Percentiles rank a stretch among this genome's conserved stretches.
phyloP scores from a whole-genome alignment of 495 filamentous ascomycete genomes.

The Echria macrotheca region DNA sequence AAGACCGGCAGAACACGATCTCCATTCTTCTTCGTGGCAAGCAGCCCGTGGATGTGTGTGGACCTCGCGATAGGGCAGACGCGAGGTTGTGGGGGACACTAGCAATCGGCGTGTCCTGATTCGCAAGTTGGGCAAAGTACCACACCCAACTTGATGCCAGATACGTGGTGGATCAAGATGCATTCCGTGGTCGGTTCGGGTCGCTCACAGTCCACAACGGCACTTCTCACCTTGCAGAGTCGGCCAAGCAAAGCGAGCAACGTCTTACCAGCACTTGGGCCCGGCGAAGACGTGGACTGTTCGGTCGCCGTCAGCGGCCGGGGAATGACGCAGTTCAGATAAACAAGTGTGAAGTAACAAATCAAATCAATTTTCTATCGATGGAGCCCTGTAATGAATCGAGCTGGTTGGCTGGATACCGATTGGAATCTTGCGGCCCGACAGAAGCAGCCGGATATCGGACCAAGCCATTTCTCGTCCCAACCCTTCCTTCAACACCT shows the following conservation, averaged over 20 bases:
- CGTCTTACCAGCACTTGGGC: not conserved
- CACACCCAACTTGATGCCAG: too few relatives aligned
- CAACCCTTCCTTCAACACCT: too few relatives aligned
- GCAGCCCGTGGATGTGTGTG: not conserved
- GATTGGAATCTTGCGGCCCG: slow-evolving; percentile 12
- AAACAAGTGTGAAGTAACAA: not conserved
- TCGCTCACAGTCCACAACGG: not conserved
- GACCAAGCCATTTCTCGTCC: too few relatives aligned
- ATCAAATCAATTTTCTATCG: not conserved
- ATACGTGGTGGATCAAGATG: slow-evolving; percentile 12
- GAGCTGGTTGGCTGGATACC: too few relatives aligned
- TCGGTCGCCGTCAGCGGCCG: not conserved
- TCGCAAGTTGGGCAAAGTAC: too few relatives aligned
- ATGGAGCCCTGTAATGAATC: too few relatives aligned
- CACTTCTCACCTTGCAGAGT: slow-evolving; percentile 1
- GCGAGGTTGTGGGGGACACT: not conserved
- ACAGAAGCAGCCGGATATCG: too few relatives aligned
- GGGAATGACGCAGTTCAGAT: slow-evolving; percentile 1
- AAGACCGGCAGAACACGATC: not conserved
- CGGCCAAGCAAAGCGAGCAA: not conserved
- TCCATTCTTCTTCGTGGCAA: slow-evolving; percentile 14
- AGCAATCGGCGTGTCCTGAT: not conserved
- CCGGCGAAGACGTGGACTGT: slow-evolving; percentile 8
- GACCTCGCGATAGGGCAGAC: not conserved
- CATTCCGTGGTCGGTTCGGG: too few relatives aligned